Conservation (phyloP, 805 yeast species). For the Myxozyma monticola region DNA sequence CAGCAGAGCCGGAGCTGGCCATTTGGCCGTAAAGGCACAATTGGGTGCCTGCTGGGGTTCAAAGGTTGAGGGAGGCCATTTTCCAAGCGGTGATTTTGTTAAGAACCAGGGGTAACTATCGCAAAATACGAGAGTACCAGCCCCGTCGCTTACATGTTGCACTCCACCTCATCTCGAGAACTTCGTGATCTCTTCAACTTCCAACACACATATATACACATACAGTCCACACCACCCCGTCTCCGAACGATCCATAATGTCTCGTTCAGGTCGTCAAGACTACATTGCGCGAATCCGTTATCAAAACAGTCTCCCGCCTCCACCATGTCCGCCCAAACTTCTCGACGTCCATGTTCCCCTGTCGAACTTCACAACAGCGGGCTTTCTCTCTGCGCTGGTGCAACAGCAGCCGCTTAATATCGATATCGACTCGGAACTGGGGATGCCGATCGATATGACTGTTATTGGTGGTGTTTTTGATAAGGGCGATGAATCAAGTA, state of each 20-base stretch:
- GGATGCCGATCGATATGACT: conserved; percentile 75
- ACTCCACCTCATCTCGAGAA: too few species aligned
- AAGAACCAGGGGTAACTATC: too few species aligned
- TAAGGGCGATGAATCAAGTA: conserved; percentile 49
- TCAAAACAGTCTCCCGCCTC: conserved; percentile 86
- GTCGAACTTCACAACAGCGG: conserved; percentile 51
- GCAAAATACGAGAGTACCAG: too few species aligned
- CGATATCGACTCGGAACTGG: conserved; percentile 52
- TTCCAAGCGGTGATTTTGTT: too few species aligned
- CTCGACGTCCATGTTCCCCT: conserved; percentile 53
- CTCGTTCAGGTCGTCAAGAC: conserved; percentile 40
- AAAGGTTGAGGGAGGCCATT: too few species aligned
- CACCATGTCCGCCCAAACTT: conserved; percentile 86
- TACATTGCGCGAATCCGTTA: conserved; percentile 73
- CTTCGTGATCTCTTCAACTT: too few species aligned
- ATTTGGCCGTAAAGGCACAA: too few species aligned
- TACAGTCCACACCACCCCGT: too few species aligned
- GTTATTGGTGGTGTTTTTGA: conserved; percentile 68
- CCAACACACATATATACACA: too few species aligned
- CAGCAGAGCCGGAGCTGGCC: too few species aligned
- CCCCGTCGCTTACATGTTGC: too few species aligned
- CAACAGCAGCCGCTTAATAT: conserved; percentile 70
- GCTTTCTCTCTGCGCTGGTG: conserved; percentile 69
- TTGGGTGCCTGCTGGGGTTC: too few species aligned
- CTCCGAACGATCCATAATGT: conserved; percentile 10